Evolutionary conservation across 2,329 filamentous ascomycete genomes (phyloP).

Genomic region (Sporothrix pseudoabietina): DNA sequence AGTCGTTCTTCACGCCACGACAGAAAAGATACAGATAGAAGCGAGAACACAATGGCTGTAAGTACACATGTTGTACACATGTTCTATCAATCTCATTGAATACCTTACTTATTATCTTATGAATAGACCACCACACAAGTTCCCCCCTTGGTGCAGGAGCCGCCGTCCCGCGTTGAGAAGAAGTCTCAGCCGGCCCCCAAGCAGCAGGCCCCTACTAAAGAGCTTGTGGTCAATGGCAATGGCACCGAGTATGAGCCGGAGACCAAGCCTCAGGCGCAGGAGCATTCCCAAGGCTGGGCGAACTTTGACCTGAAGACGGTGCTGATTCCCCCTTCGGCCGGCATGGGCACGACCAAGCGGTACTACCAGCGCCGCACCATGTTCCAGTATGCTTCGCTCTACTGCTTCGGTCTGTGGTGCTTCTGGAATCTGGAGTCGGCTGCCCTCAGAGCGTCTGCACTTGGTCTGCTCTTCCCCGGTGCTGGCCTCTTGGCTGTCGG

Average conservation of each 20-base stretch:
- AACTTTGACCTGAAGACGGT: background rate
- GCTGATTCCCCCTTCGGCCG: background rate
- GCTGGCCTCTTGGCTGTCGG: background rate
- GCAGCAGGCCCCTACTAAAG: background rate
- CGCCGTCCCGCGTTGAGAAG: background rate
- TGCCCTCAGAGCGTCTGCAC: background rate
- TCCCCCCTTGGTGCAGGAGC: background rate
- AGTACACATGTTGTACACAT: background rate
- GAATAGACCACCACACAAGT: background rate
- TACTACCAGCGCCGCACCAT: conserved; percentile 8
- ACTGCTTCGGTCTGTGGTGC: background rate
- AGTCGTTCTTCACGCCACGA: background rate
- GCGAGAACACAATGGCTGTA: background rate
- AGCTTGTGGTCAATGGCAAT: background rate
- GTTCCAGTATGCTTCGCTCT: background rate
- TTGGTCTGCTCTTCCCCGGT: conserved; percentile 4
- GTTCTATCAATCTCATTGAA: background rate
- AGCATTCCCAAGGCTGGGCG: background rate
- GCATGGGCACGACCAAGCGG: background rate
- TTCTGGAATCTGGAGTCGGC: background rate
- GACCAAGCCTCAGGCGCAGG: background rate
- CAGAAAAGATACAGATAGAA: background rate
- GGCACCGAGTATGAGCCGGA: background rate
- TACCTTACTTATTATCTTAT: background rate
- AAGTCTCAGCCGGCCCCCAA: background rate